Conservation (phyloP, 2,329 filamentous ascomycete species). For the Ophiosphaerella korrae region DNA sequence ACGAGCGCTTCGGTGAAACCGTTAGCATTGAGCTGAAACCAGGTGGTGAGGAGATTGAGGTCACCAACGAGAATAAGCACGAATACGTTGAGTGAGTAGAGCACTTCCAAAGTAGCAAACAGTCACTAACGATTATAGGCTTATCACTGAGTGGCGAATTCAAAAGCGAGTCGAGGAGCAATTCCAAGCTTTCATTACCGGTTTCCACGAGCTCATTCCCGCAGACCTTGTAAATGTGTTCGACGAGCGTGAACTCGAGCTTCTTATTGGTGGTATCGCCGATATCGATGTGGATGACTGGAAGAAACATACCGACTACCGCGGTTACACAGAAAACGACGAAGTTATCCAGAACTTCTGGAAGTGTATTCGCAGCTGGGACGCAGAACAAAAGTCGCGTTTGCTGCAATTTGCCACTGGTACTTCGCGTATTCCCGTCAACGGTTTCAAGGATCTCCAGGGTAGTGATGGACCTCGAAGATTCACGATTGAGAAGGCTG, state of each 20-base stretch:
- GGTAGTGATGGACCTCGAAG: constrained; percentile 92
- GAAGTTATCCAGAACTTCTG: constrained; percentile 99
- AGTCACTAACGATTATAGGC: constrained; percentile 50
- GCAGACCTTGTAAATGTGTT: constrained; percentile 97
- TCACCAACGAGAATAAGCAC: constrained; percentile 98
- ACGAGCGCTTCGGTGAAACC: constrained; percentile 94
- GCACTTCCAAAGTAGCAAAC: constrained; percentile 9
- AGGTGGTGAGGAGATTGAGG: constrained; percentile 86
- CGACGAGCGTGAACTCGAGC: constrained; percentile 93
- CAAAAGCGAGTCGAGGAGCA: constrained; percentile 98
- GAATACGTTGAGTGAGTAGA: constrained; percentile 86
- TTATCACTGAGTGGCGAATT: constrained; percentile 99
- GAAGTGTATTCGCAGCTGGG: constrained; percentile 96
- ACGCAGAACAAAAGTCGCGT: constrained; percentile 96
- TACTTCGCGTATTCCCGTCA: constrained; percentile 96
- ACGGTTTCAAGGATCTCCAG: constrained; percentile 98
- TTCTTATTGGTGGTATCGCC: constrained; percentile 98
- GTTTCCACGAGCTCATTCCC: constrained; percentile 97
- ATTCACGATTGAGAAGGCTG: constrained; percentile 98
- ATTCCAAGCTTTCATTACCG: constrained; percentile 96
- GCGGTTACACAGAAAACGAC: constrained; percentile 96
- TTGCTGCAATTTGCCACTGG: constrained; percentile 96
- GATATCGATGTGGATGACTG: constrained; percentile 99
- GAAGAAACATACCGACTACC: constrained; percentile 99
- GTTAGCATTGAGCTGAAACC: constrained; percentile 94